Evolutionary conservation across 805 yeast genomes (phyloP), one percentile per base, ranked within the genome.

Genomic region (Hanseniaspora guilliermondii): DNA sequence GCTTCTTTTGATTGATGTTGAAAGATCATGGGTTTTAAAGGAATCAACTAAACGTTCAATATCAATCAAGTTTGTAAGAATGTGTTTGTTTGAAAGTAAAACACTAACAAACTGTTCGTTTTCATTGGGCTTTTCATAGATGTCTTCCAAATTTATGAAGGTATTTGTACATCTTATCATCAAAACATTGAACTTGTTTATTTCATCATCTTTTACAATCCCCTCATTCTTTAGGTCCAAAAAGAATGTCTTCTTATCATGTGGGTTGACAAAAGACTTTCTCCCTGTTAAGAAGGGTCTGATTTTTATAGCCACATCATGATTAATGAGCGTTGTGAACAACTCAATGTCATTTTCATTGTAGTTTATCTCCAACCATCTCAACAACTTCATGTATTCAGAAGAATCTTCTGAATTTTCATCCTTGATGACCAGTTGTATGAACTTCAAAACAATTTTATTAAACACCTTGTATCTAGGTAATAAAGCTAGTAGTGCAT

Each of bases 201-300:
- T 30, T 7, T 32, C 40, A 16, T 11, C 25, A 12, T 17, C 47
- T 24, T 49, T 30, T 3, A 22, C 33, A 6, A 49, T 49, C 14
- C 37, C 37, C 22, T 40, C 40, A n/a, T 49, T 42, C 22, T 41
- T 39, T n/a, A 49, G 33, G 27, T 30, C 44, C 9, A 39, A n/a
- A 33, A 49, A 30, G 44, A 49, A 49, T 9, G 24, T 32, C 5
- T 21, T 41, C 8, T 32, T 39, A 21, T 49, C 36, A 3, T 41
- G 47, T 7, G 37, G 39, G 7, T 49, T 22, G 16, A 33, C 21
- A 14, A 33, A 22, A 7, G 36, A 27, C n/a, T n/a, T 32, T 40
- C 53, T 49, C n/a, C 45, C 45, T 16, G 53, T 49, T 14, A 49
- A 19, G n/a, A 49, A 49, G 5, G 53, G 53, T 49, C 53, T 49